A percentile compares a stretch with the other conserved stretches of the same genome.
Evolutionary conservation across 768 basidiomycete genomes (phyloP).

Genomic region (Leccinum sublutescens): DNA sequence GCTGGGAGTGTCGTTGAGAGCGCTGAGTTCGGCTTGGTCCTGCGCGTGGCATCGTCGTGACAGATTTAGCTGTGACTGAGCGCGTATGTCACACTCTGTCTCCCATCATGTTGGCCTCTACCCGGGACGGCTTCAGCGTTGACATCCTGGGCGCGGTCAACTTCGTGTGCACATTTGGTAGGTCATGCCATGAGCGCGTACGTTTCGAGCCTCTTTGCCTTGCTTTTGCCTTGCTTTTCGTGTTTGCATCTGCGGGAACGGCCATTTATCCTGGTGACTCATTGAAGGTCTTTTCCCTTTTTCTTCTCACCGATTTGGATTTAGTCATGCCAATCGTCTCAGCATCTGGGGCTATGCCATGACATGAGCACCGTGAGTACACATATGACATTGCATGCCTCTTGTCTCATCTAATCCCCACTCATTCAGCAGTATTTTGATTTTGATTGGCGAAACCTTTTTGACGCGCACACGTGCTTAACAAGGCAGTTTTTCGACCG

Average conservation of each 20-base stretch:
- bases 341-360: constrained; percentile 22
- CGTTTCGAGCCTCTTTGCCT: constrained; percentile 12
- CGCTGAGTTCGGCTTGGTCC: no score
- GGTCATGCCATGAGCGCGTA: constrained; percentile 65
- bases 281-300: not conserved
- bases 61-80: no score
- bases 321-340: constrained; percentile 47
- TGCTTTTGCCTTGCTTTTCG: constrained; percentile 50
- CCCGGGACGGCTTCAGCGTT: no score
- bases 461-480: constrained; percentile 69
- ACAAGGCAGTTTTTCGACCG: constrained; percentile 65
- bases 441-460: constrained; percentile 76
- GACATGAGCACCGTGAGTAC: constrained; percentile 56
- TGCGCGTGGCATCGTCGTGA: no score
- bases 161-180: constrained; percentile 42
- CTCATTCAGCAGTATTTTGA: constrained; percentile 58
- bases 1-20: no score
- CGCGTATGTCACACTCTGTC: no score
- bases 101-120: no score
- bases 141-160: no score
- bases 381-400: not conserved
- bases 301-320: not conserved
- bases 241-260: constrained; percentile 33
- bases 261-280: constrained; percentile 32
- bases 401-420: not conserved